Evolutionary conservation across 208 protist genomes (phyloP).

Genomic region (Kentomonas sorsogonicus): DNA sequence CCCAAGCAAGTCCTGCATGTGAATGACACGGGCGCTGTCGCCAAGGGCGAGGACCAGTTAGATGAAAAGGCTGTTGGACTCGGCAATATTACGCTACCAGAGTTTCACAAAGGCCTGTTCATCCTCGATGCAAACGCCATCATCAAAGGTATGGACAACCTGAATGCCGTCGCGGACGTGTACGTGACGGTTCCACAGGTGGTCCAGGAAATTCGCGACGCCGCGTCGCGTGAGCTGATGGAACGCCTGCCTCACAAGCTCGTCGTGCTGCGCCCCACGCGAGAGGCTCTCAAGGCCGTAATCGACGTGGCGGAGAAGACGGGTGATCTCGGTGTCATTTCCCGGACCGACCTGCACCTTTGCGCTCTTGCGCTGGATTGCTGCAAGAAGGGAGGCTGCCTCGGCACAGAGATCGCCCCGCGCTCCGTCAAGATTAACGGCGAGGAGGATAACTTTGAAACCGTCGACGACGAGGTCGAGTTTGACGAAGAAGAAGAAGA

Average conservation of each 20-base stretch:
- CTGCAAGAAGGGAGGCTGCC: conserved; percentile 34
- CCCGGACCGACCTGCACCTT: conserved; percentile 85
- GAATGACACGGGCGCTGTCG: conserved; percentile 20
- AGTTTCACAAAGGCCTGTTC: conserved; percentile 62
- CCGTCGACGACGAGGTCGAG: conserved; percentile 29
- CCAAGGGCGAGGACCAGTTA: conserved; percentile 28
- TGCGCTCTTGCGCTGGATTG: conserved; percentile 82
- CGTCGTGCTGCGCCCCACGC: conserved; percentile 62
- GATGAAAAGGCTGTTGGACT: too few species aligned
- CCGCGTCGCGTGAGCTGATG: conserved; percentile 57
- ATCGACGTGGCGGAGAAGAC: conserved; percentile 73
- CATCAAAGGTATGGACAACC: conserved; percentile 81
- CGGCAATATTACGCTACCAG: conserved; percentile 34
- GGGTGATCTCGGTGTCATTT: conserved; percentile 88
- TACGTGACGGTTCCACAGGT: conserved; percentile 86
- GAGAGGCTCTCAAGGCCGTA: conserved; percentile 51
- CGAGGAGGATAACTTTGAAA: too few species aligned
- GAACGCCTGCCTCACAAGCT: conserved; percentile 60
- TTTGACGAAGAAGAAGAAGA: conserved; percentile 25
- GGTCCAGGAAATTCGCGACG: conserved; percentile 74
- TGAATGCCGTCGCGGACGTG: conserved; percentile 56
- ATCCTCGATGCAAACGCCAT: conserved; percentile 86
- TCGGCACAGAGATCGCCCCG: conserved; percentile 42
- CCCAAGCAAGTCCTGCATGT: too few species aligned
- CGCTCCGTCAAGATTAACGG: conserved; percentile 8